A percentile compares a stretch with the other conserved stretches of the same genome.
Conservation (phyloP, 139 green algal species). For the Chlamydomonas incerta region DNA sequence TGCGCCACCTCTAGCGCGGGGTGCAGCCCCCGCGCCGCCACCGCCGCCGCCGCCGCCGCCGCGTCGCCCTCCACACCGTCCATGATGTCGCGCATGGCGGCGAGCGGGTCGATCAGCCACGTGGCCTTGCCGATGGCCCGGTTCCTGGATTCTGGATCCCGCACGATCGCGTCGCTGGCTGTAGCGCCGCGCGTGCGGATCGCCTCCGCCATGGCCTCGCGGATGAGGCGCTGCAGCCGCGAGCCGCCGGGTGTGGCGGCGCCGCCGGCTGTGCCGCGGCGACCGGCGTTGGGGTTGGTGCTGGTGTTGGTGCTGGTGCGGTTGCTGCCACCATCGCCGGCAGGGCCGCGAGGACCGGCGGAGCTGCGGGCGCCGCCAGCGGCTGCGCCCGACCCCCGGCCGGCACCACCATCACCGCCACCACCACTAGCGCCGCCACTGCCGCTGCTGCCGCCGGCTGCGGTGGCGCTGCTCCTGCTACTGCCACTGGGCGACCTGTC, state of each 20-base stretch:
- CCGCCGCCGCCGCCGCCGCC: background rate
- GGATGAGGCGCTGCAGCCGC: slow-evolving; percentile 1
- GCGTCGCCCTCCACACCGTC: background rate
- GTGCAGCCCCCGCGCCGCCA: background rate
- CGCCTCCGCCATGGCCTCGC: background rate
- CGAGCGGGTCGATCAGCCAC: background rate
- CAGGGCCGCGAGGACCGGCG: no score
- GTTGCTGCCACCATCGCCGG: no score
- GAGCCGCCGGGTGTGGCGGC: no score
- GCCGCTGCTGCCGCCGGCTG: background rate
- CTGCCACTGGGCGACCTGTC: background rate
- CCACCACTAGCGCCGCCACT: no score
- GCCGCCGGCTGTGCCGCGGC: no score
- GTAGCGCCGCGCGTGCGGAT: background rate
- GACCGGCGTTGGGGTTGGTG: background rate
- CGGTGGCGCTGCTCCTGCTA: background rate
- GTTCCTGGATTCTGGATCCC: background rate
- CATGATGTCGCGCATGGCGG: background rate
- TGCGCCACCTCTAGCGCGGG: background rate
- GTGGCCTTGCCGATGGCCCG: slow-evolving; percentile 4
- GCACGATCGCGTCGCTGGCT: background rate
- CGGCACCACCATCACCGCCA: no score
- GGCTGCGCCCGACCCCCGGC: no score
- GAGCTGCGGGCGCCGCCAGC: no score
- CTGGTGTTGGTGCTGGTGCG: no score